Base-by-base conservation (phyloP, 805 yeast genomes). In the Brettanomyces bruxellensis region DNA sequence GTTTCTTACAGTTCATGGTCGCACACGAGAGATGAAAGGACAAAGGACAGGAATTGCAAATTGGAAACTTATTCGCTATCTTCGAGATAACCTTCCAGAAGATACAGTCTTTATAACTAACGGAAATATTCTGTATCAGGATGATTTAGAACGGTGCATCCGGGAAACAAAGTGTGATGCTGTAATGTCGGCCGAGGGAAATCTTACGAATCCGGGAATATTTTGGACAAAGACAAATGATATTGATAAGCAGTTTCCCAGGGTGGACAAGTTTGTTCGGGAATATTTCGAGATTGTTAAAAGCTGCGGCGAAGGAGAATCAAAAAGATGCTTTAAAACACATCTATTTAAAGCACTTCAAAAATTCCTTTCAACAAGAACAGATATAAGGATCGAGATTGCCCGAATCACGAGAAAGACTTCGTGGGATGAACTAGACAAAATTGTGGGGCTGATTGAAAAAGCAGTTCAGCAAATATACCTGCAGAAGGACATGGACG, bases 161-260 rank as follows among this genome's bases (percentile, higher is more conserved):
- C 72, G 71, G 2, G 73, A 68, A 7, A 78, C 87, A 4, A 68
- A 67, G 1, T 85, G 93, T 52, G 97, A 93, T 65, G 96, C 89
- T 0, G 93, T 93, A 14, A 93, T 93, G 99, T 82, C 95, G 38
- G 99, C 99, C 1, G 99, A 93, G 64, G 96, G 96, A 1, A 89
- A 89, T 58, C 68, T 93, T 34, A 86, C 82, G 66, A 93, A 93
- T 57, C 99, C 99, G 0, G 97, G 95, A 5, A 79, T 90, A 1
- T 91, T 93, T 61, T 76, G 81, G 82, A 67, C 75, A 2, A 62
- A 66, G 41, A 56, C 65, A 2, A 66, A 71, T 7, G 78, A 82
- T 45, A 63, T 55, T 25, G 88, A 86, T 22, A 78, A 68, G 52
- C 83, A 79, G 47, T 89, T 79, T 57, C 95, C 96, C 12, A 72